Percentiles rank a stretch among this genome's conserved stretches.
Conservation (phyloP, 805 yeast genomes). For the Ogataea trehaloabstinens region DNA sequence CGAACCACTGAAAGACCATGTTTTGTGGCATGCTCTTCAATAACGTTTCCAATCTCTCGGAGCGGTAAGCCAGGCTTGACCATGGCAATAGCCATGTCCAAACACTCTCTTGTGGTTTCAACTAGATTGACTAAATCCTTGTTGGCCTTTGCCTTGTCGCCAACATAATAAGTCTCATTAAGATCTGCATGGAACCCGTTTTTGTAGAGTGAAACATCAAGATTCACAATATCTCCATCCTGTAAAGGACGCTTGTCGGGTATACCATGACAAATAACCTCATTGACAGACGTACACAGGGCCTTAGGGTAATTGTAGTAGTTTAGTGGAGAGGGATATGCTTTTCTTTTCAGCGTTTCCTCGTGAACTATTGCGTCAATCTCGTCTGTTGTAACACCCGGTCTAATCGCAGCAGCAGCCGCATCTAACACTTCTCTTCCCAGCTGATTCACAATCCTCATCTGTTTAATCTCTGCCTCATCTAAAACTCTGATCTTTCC, state of each 20-base stretch:
- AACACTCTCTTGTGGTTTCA: slow-evolving; percentile 85
- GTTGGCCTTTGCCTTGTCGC: slow-evolving; percentile 78
- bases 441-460: slow-evolving; percentile 69
- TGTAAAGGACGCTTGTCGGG: slow-evolving; percentile 85
- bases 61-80: slow-evolving; percentile 93
- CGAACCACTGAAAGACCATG: slow-evolving; percentile 84
- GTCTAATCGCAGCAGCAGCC: slow-evolving; percentile 78
- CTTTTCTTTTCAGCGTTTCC: slow-evolving; percentile 83
- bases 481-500: slow-evolving; percentile 62
- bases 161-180: slow-evolving; percentile 96
- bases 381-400: slow-evolving; percentile 93
- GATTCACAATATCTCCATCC: slow-evolving; percentile 93
- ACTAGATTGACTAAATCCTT: slow-evolving; percentile 84
- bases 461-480: slow-evolving; percentile 68
- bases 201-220: slow-evolving; percentile 83
- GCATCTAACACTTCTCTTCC: slow-evolving; percentile 89
- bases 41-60: slow-evolving; percentile 81
- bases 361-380: slow-evolving; percentile 82
- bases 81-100: slow-evolving; percentile 75
- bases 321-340: slow-evolving; percentile 93
- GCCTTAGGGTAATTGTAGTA: slow-evolving; percentile 92
- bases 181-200: slow-evolving; percentile 92
- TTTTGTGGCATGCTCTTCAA: slow-evolving; percentile 80
- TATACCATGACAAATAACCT: slow-evolving; percentile 94
- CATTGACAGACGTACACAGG: slow-evolving; percentile 91